Evolutionary conservation across 2,329 filamentous ascomycete genomes (phyloP).

Genomic region (Microdochium trichocladiopsis): DNA sequence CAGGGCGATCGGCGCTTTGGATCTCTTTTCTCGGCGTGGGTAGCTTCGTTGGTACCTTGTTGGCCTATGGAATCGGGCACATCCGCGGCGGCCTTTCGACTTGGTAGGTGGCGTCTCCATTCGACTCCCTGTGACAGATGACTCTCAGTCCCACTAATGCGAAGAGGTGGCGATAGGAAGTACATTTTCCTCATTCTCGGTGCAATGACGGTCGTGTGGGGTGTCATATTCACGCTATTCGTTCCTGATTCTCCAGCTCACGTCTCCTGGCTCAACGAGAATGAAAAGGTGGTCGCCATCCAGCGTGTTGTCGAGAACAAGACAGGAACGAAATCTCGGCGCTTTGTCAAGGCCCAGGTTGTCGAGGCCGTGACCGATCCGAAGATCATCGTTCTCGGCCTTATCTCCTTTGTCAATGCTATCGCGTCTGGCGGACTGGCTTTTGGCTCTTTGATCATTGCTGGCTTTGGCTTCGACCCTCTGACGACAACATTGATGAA

Average conservation of each 20-base stretch:
- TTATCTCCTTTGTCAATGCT: constrained; percentile 16
- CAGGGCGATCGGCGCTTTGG: constrained; percentile 11
- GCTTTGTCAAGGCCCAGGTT: constrained; percentile 11
- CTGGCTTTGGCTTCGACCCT: constrained; percentile 15
- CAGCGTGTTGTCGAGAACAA: constrained; percentile 19
- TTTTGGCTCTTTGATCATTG: constrained; percentile 16
- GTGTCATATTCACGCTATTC: constrained; percentile 7
- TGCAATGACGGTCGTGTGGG: constrained; percentile 9
- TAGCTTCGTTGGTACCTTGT: constrained; percentile 10
- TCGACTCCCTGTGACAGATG: background rate
- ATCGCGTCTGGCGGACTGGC: constrained; percentile 15
- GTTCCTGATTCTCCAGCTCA: constrained; percentile 11
- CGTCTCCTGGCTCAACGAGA: constrained; percentile 11
- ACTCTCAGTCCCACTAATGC: background rate
- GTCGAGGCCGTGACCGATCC: constrained; percentile 14
- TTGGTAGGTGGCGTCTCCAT: constrained; percentile 4
- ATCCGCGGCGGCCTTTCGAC: constrained; percentile 8
- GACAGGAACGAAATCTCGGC: constrained; percentile 17
- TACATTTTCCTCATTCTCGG: constrained; percentile 12
- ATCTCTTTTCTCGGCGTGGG: constrained; percentile 13
- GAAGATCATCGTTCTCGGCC: constrained; percentile 14
- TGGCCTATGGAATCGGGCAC: constrained; percentile 11
- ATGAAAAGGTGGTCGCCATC: constrained; percentile 16
- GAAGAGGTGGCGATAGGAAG: constrained; percentile 6
- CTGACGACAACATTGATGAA: constrained; percentile 15